These are phyloP conservation scores for Pythium folliculosum DNA, from an alignment of 352 stramenopile species.

Conservation along the genomic window DNA sequence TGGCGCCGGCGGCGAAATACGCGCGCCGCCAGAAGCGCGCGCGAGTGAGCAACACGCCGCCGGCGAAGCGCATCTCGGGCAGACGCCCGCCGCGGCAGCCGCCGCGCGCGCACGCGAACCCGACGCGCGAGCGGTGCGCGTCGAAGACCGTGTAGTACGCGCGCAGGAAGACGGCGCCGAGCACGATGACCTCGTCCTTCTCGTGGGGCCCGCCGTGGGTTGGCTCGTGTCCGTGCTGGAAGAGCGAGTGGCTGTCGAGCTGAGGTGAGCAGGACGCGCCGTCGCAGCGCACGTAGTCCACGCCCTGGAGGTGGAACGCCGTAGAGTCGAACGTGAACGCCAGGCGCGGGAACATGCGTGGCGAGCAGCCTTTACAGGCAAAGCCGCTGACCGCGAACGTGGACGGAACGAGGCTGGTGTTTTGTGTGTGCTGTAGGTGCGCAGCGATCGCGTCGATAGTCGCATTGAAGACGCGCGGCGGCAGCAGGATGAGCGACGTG, in stretches of 20 bases:
- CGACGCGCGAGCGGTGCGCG: conserved; percentile 36
- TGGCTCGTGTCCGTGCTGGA: conserved; percentile 9
- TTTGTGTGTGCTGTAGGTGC: conserved; percentile 34
- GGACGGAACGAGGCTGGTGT: conserved; percentile 30
- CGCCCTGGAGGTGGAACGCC: conserved; percentile 48
- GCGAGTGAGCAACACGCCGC: not conserved
- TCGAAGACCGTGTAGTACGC: conserved; percentile 75
- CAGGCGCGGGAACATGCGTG: conserved; percentile 56
- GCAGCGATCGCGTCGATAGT: conserved; percentile 41
- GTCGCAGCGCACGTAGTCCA: conserved; percentile 70
- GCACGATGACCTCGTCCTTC: conserved; percentile 45
- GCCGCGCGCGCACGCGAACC: conserved; percentile 62
- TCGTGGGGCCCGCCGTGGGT: conserved; percentile 15
- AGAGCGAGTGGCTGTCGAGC: conserved; percentile 53
- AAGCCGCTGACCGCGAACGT: conserved; percentile 42
- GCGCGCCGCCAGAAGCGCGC: conserved; percentile 45
- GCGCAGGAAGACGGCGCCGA: conserved; percentile 66
- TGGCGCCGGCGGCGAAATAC: conserved; percentile 34
- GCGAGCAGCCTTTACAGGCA: conserved; percentile 43
- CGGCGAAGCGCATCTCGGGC: conserved; percentile 22
- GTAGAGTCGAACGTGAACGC: conserved; percentile 46
- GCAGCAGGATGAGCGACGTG: conserved; percentile 65
- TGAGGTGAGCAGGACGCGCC: conserved; percentile 51
- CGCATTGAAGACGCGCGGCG: conserved; percentile 39
- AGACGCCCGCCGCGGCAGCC: conserved; percentile 11